Evolutionary conservation across 441 rosid genomes (phyloP), one percentile per base, ranked within the genome.

Genomic region (Capsella rubella): DNA sequence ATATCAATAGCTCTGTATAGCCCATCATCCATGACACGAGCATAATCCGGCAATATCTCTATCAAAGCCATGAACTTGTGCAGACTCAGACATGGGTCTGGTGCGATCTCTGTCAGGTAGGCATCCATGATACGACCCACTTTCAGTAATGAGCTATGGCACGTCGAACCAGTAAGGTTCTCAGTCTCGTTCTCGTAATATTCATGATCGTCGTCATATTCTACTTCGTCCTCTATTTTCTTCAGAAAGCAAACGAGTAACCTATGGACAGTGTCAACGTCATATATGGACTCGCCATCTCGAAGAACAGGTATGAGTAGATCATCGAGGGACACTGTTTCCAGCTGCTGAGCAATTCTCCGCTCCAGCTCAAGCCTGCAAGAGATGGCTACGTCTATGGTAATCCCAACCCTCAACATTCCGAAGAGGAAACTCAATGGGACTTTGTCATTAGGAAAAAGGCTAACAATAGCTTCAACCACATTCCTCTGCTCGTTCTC

Each of bases 1-100:
- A 92, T 83, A 64, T 90, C 97, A 56, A 87, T 79, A 72, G 96
- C 97, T 9, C 94, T 90, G 55, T 92, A 92, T 29, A 92, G 84
- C 61, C 87, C 90, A 77, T 92, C 94, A 16, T 92, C 87, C 21
- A 82, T 80, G 68, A 84, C 84, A 37, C 97, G 81, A 1, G 91
- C 83, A 32, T 77, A 84, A 79, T 90, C 87, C 0, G 92, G 94
- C 11, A 92, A 81, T 18, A 88, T 78, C 63, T 83, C 82, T 3
- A 87, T 87, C 34, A 91, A 87, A 8, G 89, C 93, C 45, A 83
- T 87, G 80, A 88, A 89, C 72, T 86, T 92, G 21, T 91, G 81
- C 73, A 92, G 83, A 77, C 81, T 73, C 8, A 90, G 81, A 4
- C 87, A 87, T 6, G 69, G 61, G 40, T 73, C 80, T 4, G 78